Conservation (phyloP, 2,329 filamentous ascomycete genomes). For the Samsoniella hepiali region DNA sequence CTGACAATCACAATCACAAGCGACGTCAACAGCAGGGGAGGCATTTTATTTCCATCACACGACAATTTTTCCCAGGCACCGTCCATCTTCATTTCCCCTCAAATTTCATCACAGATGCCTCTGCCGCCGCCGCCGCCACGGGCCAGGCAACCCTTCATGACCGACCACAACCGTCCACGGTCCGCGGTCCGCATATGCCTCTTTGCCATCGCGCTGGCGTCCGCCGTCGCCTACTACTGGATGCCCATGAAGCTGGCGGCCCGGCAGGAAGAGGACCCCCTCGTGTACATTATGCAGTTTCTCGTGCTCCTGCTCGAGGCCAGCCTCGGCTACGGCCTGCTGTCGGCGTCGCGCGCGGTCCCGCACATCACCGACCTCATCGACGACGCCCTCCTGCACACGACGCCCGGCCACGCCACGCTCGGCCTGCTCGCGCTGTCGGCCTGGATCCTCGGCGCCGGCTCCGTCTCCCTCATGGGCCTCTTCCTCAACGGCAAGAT, state of each 20-base stretch:
- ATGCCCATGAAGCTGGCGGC: constrained; percentile 5
- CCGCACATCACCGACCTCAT: neutral
- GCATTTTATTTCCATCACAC: too few species aligned
- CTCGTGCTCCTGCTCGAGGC: neutral
- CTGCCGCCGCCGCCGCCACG: neutral
- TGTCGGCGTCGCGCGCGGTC: neutral
- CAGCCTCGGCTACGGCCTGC: neutral
- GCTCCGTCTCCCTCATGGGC: constrained; percentile 1
- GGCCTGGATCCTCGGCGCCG: neutral
- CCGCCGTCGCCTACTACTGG: constrained; percentile 1
- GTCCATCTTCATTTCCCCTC: neutral
- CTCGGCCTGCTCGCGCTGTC: neutral
- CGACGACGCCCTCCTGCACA: neutral
- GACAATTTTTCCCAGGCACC: too few species aligned
- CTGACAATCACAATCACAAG: neutral
- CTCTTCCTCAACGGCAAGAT: neutral
- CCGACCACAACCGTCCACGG: neutral
- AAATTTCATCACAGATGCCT: too few species aligned
- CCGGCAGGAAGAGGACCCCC: neutral
- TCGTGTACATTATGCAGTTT: neutral
- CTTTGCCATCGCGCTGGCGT: neutral
- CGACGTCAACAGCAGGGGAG: neutral
- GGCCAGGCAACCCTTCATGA: neutral
- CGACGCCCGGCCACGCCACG: neutral
- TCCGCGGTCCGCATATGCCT: neutral